Evolutionary conservation across 2,329 filamentous ascomycete species (phyloP).

Genomic region (Calonectria ilicicola): DNA sequence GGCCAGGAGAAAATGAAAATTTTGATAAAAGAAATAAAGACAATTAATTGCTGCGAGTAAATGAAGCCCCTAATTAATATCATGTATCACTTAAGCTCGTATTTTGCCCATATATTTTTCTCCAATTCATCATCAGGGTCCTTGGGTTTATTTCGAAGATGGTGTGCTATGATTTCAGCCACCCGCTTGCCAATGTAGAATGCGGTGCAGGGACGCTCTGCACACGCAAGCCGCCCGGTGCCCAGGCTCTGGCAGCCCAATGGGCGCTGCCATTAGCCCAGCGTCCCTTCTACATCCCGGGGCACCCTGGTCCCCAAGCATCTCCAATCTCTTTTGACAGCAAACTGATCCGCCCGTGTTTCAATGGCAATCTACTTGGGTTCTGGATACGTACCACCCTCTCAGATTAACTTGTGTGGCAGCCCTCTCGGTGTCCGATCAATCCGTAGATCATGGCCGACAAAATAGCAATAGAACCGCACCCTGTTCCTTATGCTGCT

Average conservation of each 20-base stretch:
- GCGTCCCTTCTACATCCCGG: constrained; percentile 1
- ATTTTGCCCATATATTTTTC: no score
- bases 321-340: constrained; percentile 12
- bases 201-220: not conserved
- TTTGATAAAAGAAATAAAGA: no score
- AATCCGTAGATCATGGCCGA: not conserved
- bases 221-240: constrained; percentile 13
- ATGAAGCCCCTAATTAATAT: no score
- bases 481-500: not conserved
- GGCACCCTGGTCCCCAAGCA: constrained; percentile 8
- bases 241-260: not conserved
- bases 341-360: constrained; percentile 16
- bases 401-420: not conserved
- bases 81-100: no score
- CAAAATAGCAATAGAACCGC: not conserved
- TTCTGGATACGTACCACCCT: not conserved
- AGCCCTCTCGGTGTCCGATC: not conserved
- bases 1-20: no score
- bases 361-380: constrained; percentile 11
- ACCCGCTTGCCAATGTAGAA: no score
- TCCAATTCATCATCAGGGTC: no score
- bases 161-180: no score
- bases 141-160: no score
- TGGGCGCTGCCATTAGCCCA: not conserved
- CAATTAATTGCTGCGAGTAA: no score